Evolutionary conservation across 129 eudicot genomes (phyloP).

Genomic region (Helianthus tuberosus): DNA sequence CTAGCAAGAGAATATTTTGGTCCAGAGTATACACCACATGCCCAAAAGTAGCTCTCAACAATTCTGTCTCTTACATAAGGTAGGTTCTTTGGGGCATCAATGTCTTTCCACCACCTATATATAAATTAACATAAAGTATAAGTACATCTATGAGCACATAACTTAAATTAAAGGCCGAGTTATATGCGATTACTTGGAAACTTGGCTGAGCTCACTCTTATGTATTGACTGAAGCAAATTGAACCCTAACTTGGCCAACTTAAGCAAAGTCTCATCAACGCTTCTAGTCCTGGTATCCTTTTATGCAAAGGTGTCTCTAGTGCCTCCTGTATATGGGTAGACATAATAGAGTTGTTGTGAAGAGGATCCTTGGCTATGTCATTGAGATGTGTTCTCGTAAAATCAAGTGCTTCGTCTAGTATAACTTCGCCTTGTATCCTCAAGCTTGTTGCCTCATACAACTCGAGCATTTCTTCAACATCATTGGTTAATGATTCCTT

Average conservation of each 20-base stretch:
- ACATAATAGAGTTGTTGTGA: background rate
- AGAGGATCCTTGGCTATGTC: background rate
- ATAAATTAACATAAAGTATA: background rate
- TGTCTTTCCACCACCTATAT: conserved; percentile 9
- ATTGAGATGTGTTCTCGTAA: background rate
- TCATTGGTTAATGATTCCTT: background rate
- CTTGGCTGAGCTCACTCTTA: background rate
- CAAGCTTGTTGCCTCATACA: conserved; percentile 8
- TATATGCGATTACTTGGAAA: background rate
- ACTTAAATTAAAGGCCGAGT: background rate
- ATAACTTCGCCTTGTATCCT: background rate
- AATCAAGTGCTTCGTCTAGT: background rate
- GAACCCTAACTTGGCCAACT: background rate
- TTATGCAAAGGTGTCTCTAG: background rate
- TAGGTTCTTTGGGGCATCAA: background rate
- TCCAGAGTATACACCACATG: background rate
- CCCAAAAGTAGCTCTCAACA: conserved; percentile 20
- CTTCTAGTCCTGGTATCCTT: background rate
- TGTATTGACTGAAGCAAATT: background rate
- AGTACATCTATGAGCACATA: too few species aligned
- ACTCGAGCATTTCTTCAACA: conserved; percentile 6
- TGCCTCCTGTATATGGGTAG: background rate
- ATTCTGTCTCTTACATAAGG: conserved; percentile 6
- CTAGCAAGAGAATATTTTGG: conserved; percentile 6
- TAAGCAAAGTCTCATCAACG: background rate